phyloP scores from a whole-genome alignment of 1,284 basidiomycete genomes.

The Marasmius sp. region DNA sequence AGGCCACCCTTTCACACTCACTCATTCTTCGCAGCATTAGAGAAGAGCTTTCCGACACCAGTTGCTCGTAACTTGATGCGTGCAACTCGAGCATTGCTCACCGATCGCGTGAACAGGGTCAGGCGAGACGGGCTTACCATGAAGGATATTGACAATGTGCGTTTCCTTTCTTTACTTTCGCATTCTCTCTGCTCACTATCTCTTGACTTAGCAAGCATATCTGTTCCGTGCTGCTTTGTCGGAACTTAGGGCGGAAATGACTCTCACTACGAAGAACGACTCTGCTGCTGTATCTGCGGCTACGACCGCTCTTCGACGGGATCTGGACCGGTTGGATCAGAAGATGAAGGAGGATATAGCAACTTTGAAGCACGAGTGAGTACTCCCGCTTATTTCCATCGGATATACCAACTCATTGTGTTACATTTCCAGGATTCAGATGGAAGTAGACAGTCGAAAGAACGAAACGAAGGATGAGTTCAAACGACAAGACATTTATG shows the following conservation, averaged over 20 bases:
- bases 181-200: constrained; percentile 2
- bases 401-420: constrained; percentile 1
- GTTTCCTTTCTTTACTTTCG: constrained; percentile 28
- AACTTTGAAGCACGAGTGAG: constrained; percentile 89
- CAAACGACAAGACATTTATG: constrained; percentile 84
- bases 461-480: constrained; percentile 89
- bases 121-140: constrained; percentile 72
- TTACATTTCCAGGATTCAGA: constrained; percentile 71
- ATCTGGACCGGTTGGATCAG: constrained; percentile 84
- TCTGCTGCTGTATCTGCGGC: constrained; percentile 77
- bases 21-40: constrained; percentile 64
- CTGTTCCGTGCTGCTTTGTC: constrained; percentile 92
- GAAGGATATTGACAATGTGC: constrained; percentile 90
- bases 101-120: constrained; percentile 76
- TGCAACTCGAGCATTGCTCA: constrained; percentile 79
- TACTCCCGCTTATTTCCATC: constrained; percentile 19
- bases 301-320: constrained; percentile 77
- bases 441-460: constrained; percentile 94
- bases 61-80: constrained; percentile 84
- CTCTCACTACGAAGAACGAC: constrained; percentile 84
- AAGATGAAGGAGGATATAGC: constrained; percentile 95
- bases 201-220: constrained; percentile 79
- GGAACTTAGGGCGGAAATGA: constrained; percentile 87
- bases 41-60: constrained; percentile 67
- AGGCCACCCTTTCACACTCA: constrained; percentile 62